phyloP scores from a whole-genome alignment of 345 rosid genomes.

The Acer saccharum region DNA sequence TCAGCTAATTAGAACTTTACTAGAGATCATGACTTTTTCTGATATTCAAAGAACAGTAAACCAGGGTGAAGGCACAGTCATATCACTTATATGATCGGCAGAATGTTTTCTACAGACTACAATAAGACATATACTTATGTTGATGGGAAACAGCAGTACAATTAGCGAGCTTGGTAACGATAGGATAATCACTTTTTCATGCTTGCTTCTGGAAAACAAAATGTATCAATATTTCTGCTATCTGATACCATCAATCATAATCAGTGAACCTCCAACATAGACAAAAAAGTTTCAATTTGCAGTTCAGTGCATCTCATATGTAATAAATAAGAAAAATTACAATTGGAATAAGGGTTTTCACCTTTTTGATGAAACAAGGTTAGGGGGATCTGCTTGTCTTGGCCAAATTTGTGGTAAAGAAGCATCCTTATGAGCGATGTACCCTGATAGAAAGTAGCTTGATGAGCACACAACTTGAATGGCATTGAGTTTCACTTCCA shows the following conservation, averaged over 20 bases:
- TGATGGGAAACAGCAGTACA: not conserved
- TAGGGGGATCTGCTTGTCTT: constrained; percentile 49
- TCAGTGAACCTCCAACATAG: not conserved
- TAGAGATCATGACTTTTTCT: not conserved
- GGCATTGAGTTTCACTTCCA: constrained; percentile 45
- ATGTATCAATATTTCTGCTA: not conserved
- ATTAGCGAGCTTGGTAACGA: not conserved
- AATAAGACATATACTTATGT: not conserved
- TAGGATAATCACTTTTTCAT: not conserved
- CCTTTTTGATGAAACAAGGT: constrained; percentile 48
- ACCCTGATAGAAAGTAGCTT: constrained; percentile 51
- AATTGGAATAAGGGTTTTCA: constrained; percentile 16
- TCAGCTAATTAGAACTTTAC: not conserved
- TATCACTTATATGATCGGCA: not conserved
- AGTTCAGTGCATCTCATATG: not conserved
- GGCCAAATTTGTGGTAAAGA: constrained; percentile 73
- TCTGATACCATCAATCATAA: not conserved
- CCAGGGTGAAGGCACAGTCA: not conserved
- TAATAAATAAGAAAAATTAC: not conserved
- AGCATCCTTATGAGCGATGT: constrained; percentile 60
- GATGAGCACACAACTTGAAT: constrained; percentile 69
- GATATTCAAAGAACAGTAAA: not conserved
- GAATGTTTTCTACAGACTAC: not conserved
- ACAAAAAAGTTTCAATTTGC: not conserved
- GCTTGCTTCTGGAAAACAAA: not conserved